Evolutionary conservation across 2,329 filamentous ascomycete genomes (phyloP).

Genomic region (Colletotrichum tropicale): DNA sequence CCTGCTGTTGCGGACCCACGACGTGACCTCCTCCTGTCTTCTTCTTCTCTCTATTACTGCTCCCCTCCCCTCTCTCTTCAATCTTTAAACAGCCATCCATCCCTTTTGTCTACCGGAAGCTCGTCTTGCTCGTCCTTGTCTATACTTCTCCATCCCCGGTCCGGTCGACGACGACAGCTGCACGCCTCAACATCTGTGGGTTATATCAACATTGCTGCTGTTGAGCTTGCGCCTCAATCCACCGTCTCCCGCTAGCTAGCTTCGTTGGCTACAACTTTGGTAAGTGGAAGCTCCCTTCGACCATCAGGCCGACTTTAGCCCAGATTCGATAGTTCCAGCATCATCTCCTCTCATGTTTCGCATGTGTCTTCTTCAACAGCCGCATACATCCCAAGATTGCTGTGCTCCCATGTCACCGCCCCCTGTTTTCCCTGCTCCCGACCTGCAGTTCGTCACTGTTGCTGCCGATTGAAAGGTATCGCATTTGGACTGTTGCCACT

Average conservation of each 20-base stretch:
- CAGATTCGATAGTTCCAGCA: background rate
- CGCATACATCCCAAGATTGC: background rate
- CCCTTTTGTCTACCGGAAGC: background rate
- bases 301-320: background rate
- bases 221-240: constrained; percentile 1
- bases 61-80: background rate
- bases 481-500: background rate
- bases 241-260: constrained; percentile 11
- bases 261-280: background rate
- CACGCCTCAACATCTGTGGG: background rate
- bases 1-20: background rate
- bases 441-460: background rate
- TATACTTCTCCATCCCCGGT: background rate
- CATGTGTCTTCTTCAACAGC: background rate
- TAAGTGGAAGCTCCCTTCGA: constrained; percentile 8
- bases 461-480: background rate
- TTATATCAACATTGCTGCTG: background rate
- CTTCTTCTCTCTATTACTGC: background rate
- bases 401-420: background rate
- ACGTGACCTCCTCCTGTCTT: constrained; percentile 1
- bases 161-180: background rate
- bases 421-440: background rate
- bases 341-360: background rate
- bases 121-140: background rate
- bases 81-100: background rate